A percentile compares a stretch with the other conserved stretches of the same genome.
Conservation (phyloP, 805 yeast genomes). For the Metschnikowia sp. region DNA sequence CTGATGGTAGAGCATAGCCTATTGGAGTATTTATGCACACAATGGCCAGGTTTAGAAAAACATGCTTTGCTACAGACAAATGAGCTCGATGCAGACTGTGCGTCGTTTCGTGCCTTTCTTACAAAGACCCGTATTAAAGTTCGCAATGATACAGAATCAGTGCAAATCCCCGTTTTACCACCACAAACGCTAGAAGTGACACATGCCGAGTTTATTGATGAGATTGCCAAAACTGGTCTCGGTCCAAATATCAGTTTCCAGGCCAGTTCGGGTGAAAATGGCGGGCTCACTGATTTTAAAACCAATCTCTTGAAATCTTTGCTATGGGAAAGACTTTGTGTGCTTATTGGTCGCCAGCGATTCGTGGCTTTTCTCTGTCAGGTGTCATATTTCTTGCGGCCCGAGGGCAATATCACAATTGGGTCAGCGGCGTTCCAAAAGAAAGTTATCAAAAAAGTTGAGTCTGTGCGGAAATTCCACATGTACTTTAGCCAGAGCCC, state of each 20-base stretch:
- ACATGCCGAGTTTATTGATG: conserved; percentile 2
- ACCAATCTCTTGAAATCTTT: conserved; percentile 39
- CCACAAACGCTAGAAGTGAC: background rate
- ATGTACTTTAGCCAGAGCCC: conserved; percentile 4
- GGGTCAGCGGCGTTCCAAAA: background rate
- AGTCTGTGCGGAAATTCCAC: conserved; percentile 4
- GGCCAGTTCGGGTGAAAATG: background rate
- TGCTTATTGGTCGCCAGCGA: conserved; percentile 33
- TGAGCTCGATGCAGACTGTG: conserved; percentile 1
- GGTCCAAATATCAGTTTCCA: background rate
- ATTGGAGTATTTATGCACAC: conserved; percentile 1
- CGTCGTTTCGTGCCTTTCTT: background rate
- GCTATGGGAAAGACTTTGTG: conserved; percentile 43
- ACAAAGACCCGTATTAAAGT: background rate
- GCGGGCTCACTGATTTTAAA: conserved; percentile 23
- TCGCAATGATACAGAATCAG: too few relatives aligned
- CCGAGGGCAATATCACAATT: conserved; percentile 1
- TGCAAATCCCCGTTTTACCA: background rate
- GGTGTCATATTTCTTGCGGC: background rate
- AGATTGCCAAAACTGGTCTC: background rate
- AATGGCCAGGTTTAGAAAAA: background rate
- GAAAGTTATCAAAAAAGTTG: background rate
- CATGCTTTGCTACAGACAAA: background rate
- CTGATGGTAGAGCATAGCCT: conserved; percentile 2
- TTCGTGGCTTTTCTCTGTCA: conserved; percentile 33